Evolutionary conservation across 2,329 filamentous ascomycete genomes (phyloP).

Genomic region (Dactylella cylindrospora): DNA sequence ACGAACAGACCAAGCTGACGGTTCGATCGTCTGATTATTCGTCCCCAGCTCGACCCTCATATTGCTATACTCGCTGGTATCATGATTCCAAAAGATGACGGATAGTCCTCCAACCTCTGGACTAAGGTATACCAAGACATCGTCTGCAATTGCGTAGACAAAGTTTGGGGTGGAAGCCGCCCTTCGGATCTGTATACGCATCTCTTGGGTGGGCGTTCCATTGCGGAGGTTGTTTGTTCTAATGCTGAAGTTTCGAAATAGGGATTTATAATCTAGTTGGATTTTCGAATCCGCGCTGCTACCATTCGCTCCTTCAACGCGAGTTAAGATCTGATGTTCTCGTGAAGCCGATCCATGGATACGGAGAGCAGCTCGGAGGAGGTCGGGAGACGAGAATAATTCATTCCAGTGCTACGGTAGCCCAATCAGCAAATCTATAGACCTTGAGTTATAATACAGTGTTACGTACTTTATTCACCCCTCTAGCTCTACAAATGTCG

Average conservation of each 20-base stretch:
- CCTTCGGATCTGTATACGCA: constrained; percentile 14
- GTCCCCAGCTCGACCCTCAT: constrained; percentile 33
- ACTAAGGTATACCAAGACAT: constrained; percentile 36
- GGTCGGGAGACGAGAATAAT: constrained; percentile 38
- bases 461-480: constrained; percentile 27
- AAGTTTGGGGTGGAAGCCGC: constrained; percentile 18
- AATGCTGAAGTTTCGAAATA: constrained; percentile 36
- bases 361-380: constrained; percentile 36
- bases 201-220: constrained; percentile 29
- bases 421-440: constrained; percentile 2
- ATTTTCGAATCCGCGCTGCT: neutral
- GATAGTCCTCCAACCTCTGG: constrained; percentile 26
- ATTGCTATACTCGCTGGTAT: constrained; percentile 28
- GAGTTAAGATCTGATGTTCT: constrained; percentile 32
- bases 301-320: constrained; percentile 8
- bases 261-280: constrained; percentile 25
- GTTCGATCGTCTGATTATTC: constrained; percentile 23
- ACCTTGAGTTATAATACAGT: neutral
- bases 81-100: constrained; percentile 42
- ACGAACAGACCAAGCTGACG: constrained; percentile 28
- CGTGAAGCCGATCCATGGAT: constrained; percentile 39
- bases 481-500: constrained; percentile 24
- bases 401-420: constrained; percentile 31
- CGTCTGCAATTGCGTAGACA: constrained; percentile 31
- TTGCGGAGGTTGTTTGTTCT: constrained; percentile 29